Evolutionary conservation across 2,329 filamentous ascomycete genomes (phyloP), one percentile per base, ranked within the genome.

Genomic region (Trichoderma harzianum): DNA sequence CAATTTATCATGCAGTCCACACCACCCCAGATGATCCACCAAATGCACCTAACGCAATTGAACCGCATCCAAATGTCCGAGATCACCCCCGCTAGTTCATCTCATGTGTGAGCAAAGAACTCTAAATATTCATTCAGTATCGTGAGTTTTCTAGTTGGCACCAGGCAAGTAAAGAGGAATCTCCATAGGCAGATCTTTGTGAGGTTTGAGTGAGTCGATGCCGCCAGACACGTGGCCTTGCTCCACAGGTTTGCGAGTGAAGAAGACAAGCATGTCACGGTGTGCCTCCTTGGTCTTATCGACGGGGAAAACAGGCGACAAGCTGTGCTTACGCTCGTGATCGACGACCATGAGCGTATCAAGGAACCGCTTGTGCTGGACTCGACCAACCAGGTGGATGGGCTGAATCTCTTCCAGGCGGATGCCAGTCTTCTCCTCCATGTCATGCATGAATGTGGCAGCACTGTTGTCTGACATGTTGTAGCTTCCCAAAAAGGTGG

Each of bases 221-320:
- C 73, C 67, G 1, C 74, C 76, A 4, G 77, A 77, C 34, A 76
- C 72, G 62, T 79, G 76, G 12, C 68, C 74, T 39, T 71, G 71
- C 1, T 74, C 73, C 24, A 74, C 73, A 8, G 77, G 77, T 72
- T 77, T 77, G 65, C 78, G 75, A 5, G 77, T 78, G 72, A 78
- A 78, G 64, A 78, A 77, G 62, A 79, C 73, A 28, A 79, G 74
- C 77, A 78, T 79, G 71, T 78, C 77, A n/a, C 77, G 74, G 7
- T 75, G 76, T 5, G 77, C 76, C 36, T 76, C 73, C 61, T 74
- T 73, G 28, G 70, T 68, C 32, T 73, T 71, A 43, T 78, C 77
- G 14, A 75, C 55, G 24, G 73, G 74, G 28, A 74, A 74, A 16
- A 78, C 76, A 14, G 77, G 72, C 7, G 76, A 74, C 16, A 78